A percentile compares a stretch with the other conserved stretches of the same genome.
Conservation (phyloP, 2,329 filamentous ascomycete species). For the Aspergillus novofumigatus region DNA sequence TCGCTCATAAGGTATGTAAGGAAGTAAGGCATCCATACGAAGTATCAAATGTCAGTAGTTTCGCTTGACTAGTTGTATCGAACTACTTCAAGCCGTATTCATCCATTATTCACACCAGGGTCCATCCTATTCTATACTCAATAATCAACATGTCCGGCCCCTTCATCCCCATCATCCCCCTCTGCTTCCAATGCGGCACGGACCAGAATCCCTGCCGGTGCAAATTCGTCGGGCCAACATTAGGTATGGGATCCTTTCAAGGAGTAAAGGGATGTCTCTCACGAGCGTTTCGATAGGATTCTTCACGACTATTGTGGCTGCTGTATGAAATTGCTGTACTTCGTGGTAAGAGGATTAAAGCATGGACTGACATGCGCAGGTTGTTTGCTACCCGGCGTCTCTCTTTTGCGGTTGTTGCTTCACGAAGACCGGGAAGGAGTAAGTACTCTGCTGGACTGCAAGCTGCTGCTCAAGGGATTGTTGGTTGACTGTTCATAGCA, state of each 20-base stretch:
- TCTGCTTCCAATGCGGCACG: conserved; percentile 55
- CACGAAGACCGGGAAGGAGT: conserved; percentile 53
- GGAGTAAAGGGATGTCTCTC: background rate
- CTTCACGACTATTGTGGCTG: conserved; percentile 45
- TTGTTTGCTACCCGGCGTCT: conserved; percentile 53
- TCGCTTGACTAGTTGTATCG: background rate
- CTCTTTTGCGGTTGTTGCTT: conserved; percentile 55
- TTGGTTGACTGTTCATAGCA: conserved; percentile 34
- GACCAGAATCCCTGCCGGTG: conserved; percentile 56
- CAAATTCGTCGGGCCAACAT: conserved; percentile 53
- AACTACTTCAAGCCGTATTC: background rate
- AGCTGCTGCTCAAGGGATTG: background rate
- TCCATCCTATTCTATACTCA: background rate
- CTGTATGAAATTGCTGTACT: conserved; percentile 40
- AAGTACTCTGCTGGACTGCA: conserved; percentile 19
- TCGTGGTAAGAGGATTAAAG: too few relatives aligned
- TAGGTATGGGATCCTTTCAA: conserved; percentile 34
- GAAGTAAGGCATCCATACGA: background rate
- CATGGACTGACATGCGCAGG: conserved; percentile 25
- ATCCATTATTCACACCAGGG: background rate
- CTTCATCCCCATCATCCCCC: conserved; percentile 46
- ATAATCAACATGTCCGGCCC: conserved; percentile 30
- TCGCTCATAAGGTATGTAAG: background rate
- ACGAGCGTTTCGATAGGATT: conserved; percentile 32
- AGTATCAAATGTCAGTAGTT: background rate